A percentile compares a stretch with the other conserved stretches of the same genome.
Evolutionary conservation across 495 filamentous ascomycete genomes (phyloP).

Genomic region (Achaetomiella virescens): DNA sequence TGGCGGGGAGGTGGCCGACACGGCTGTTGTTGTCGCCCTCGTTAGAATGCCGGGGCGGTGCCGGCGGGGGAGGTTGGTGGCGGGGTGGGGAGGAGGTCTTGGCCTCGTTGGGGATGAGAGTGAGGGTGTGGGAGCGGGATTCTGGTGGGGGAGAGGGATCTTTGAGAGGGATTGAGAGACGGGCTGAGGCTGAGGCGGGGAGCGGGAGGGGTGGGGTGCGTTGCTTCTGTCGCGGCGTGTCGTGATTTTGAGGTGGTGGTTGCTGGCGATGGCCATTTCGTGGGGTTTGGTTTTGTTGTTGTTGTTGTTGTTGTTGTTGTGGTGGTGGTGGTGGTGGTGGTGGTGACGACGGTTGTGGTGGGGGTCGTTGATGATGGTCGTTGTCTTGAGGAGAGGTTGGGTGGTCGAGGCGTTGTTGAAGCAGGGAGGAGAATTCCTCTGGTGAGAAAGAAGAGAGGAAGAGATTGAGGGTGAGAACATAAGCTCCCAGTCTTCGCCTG

Average conservation of each 20-base stretch:
- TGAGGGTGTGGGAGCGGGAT: neutral
- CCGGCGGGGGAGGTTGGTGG: slow-evolving; percentile 5
- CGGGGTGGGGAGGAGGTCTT: neutral
- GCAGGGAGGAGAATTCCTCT: slow-evolving; percentile 8
- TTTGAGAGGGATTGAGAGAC: too few relatives aligned
- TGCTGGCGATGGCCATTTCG: neutral
- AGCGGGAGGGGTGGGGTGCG: neutral
- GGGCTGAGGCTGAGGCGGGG: neutral
- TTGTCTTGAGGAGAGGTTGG: neutral
- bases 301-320: neutral
- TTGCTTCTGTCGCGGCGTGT: neutral
- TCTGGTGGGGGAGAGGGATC: neutral
- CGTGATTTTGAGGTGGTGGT: neutral
- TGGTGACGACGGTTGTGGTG: neutral
- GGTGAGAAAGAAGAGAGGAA: slow-evolving; percentile 17
- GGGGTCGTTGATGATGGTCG: neutral
- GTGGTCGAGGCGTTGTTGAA: neutral
- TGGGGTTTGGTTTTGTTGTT: neutral
- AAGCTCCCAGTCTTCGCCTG: slow-evolving; percentile 14
- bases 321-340: neutral
- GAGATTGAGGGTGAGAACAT: slow-evolving; percentile 12
- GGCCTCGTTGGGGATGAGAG: neutral
- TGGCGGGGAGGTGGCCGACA: neutral
- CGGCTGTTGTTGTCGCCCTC: neutral
- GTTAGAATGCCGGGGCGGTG: neutral